Percentiles rank a stretch among this genome's conserved stretches.
Evolutionary conservation across 257 asterid species (phyloP).

Genomic region (Nicotiana obtusifolia): DNA sequence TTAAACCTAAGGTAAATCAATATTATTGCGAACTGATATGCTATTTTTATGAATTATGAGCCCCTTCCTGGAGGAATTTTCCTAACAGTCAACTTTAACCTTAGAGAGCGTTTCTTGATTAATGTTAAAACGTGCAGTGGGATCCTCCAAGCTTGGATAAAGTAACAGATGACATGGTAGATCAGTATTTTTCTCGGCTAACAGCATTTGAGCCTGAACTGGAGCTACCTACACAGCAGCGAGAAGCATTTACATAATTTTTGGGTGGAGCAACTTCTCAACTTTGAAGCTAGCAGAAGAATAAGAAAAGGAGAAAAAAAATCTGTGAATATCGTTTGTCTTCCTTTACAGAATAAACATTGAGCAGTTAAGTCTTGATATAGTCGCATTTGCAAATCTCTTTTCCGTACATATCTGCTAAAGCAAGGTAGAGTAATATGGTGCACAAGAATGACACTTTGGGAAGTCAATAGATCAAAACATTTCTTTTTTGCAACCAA

Average conservation of each 20-base stretch:
- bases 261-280: background rate
- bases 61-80: background rate
- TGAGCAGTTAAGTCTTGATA: background rate
- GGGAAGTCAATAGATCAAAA: background rate
- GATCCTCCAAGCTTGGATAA: constrained; percentile 83
- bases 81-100: background rate
- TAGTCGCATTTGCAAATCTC: background rate
- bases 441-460: background rate
- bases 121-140: constrained; percentile 56
- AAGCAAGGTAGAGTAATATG: background rate
- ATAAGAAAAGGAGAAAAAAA: background rate
- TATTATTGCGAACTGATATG: background rate
- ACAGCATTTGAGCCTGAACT: constrained; percentile 75
- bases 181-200: constrained; percentile 58
- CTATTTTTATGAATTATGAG: background rate
- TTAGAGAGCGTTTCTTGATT: background rate
- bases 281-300: background rate
- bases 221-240: constrained; percentile 64
- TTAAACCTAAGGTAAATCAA: constrained; percentile 63
- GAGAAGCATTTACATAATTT: constrained; percentile 70
- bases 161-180: constrained; percentile 85
- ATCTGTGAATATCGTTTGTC: background rate
- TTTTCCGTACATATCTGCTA: background rate
- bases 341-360: background rate
- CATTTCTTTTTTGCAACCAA: background rate